Conservation (phyloP, 208 protist genomes). For the Giardia duodenalis region DNA sequence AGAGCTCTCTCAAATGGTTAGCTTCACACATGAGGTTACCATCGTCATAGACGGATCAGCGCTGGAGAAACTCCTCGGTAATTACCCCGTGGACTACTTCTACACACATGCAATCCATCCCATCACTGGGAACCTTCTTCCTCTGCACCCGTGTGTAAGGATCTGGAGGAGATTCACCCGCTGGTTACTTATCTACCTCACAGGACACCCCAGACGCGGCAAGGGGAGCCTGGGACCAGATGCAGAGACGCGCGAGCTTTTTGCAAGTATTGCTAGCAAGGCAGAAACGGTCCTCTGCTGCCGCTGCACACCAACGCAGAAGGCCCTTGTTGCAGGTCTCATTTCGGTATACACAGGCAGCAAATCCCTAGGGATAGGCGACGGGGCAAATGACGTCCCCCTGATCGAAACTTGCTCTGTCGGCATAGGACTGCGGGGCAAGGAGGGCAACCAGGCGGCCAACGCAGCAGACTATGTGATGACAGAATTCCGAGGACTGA, state of each 20-base stretch:
- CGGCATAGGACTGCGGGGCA: slow-evolving; percentile 38
- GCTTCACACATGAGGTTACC: neutral
- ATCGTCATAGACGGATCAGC: neutral
- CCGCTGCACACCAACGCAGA: slow-evolving; percentile 32
- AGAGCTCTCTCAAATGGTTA: neutral
- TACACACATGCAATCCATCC: neutral
- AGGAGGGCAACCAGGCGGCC: slow-evolving; percentile 34
- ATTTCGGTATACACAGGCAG: neutral
- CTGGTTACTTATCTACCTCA: neutral
- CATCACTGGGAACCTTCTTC: neutral
- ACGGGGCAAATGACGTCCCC: slow-evolving; percentile 40
- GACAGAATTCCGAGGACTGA: slow-evolving; percentile 18
- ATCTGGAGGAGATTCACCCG: neutral
- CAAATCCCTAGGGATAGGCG: slow-evolving; percentile 29
- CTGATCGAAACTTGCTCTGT: slow-evolving; percentile 33
- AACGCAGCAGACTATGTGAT: slow-evolving; percentile 30
- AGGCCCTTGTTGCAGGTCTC: slow-evolving; percentile 15
- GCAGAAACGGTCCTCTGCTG: slow-evolving; percentile 30
- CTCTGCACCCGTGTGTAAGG: neutral
- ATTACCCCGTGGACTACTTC: neutral
- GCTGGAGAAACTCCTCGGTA: neutral
- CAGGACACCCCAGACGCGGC: neutral
- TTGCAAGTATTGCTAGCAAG: neutral
- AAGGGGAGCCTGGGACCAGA: neutral
- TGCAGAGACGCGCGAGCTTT: neutral